phyloP scores from a whole-genome alignment of 2,329 filamentous ascomycete genomes.

The Cercospora sp. region DNA sequence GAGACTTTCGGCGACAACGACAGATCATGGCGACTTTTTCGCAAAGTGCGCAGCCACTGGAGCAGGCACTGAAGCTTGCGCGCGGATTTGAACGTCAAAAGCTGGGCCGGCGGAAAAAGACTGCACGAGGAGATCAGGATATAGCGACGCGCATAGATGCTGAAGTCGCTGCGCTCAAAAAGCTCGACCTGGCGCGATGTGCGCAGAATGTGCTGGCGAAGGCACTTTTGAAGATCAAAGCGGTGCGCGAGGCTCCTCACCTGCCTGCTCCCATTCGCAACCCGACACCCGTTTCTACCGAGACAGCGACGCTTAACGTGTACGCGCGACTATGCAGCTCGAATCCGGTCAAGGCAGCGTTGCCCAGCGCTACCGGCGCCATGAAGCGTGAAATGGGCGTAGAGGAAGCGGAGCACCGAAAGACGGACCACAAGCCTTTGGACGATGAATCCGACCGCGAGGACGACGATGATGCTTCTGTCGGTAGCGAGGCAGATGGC shows the following conservation, averaged over 20 bases:
- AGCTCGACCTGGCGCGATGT: slow-evolving; percentile 52
- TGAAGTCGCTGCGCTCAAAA: slow-evolving; percentile 61
- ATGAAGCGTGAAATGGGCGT: slow-evolving; percentile 45
- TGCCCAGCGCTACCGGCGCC: slow-evolving; percentile 50
- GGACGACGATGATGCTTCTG: slow-evolving; percentile 38
- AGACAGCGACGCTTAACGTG: slow-evolving; percentile 57
- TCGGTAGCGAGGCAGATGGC: slow-evolving; percentile 34
- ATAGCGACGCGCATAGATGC: slow-evolving; percentile 62
- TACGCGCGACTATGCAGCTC: slow-evolving; percentile 61
- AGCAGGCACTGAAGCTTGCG: slow-evolving; percentile 67
- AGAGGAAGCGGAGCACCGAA: slow-evolving; percentile 21
- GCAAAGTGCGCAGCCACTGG: slow-evolving; percentile 60
- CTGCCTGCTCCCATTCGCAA: slow-evolving; percentile 47
- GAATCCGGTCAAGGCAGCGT: slow-evolving; percentile 57
- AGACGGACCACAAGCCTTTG: slow-evolving; percentile 5
- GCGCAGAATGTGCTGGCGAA: slow-evolving; percentile 59
- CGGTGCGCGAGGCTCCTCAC: slow-evolving; percentile 53
- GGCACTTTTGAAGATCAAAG: slow-evolving; percentile 58
- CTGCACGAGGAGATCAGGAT: slow-evolving; percentile 48
- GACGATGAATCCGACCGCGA: slow-evolving; percentile 19
- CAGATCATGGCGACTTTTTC: slow-evolving; percentile 27
- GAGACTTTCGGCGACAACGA: slow-evolving; percentile 26
- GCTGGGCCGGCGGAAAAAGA: slow-evolving; percentile 62
- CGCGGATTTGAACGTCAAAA: slow-evolving; percentile 80
- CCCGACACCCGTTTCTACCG: slow-evolving; percentile 43